Base-by-base conservation (phyloP, 148 eudicot genomes). In the Chenopodium suecicum region DNA sequence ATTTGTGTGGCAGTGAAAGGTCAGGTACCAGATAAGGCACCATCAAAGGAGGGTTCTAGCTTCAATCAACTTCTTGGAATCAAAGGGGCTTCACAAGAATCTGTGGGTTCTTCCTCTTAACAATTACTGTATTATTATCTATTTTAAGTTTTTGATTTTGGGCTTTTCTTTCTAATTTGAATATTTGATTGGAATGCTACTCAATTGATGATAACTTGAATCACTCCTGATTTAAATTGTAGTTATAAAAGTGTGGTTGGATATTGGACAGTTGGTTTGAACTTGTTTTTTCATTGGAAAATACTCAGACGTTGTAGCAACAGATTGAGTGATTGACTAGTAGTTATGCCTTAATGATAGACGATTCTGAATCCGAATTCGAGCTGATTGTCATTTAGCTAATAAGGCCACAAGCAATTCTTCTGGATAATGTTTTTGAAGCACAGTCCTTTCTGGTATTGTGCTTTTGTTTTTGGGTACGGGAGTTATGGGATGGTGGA, bases 61-160 rank as follows among this genome's bases (percentile, higher is more conserved):
- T 83, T 95, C 79, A 95, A 95, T 81, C 99, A 95, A 90, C 90
- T 95, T 73, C 90, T 93, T 77, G 99, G 98, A 27, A 95, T 95
- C 73, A 93, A 93, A 90, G 98, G 99, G 83, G 99, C 99, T 79
- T 86, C 92, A 78, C 91, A 90, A 87, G 98, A 95, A 89, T 83
- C 94, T 78, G 99, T 95, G 80, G 81, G 91, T 80, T 78, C 77
- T 73, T 32, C 58, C 32, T 60, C 70, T 13, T 73, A 32, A 47
- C 50, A 23, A 4, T 17, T 81, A 41, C 0, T 41, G 44, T 41
- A 37, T 79, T 7, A 54, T n/a, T 32, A 12, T 23, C 12, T 34
- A 1, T 5, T 68, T 11, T 11, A 44, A n/a, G 58, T 29, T 16
- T 10, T 65, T 31, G 44, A 7, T 9, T 29, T 23, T 48, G 16